phyloP scores from a whole-genome alignment of 768 basidiomycete species.

The Boletales sp. region DNA sequence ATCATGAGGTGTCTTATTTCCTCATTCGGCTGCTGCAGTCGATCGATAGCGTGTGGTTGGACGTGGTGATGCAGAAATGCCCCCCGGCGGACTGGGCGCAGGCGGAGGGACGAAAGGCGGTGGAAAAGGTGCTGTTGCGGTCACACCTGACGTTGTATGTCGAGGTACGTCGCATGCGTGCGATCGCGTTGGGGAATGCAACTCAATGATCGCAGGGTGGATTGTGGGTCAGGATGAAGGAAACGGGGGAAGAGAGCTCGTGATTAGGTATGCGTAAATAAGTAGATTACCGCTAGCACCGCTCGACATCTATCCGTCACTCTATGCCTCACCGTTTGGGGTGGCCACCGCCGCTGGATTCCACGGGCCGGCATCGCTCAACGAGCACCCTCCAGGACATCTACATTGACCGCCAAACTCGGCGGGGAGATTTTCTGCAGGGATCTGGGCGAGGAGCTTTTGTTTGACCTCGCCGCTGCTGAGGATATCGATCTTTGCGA shows the following conservation, averaged over 20 bases:
- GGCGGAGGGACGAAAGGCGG: conserved; percentile 33
- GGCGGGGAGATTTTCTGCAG: conserved; percentile 75
- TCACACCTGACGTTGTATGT: conserved; percentile 54
- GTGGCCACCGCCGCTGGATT: conserved; percentile 35
- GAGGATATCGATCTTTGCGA: conserved; percentile 89
- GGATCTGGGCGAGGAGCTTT: conserved; percentile 78
- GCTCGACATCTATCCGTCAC: conserved; percentile 16
- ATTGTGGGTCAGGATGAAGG: conserved; percentile 27
- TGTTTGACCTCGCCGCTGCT: conserved; percentile 65
- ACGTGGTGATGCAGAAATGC: conserved; percentile 41
- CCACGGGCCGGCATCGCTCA: conserved; percentile 94
- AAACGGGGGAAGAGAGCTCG: no score
- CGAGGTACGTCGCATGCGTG: conserved; percentile 30
- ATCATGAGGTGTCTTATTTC: conserved; percentile 63
- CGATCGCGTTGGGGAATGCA: background rate
- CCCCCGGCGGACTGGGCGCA: conserved; percentile 46
- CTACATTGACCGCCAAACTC: conserved; percentile 82
- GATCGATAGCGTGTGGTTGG: conserved; percentile 46
- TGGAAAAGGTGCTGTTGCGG: conserved; percentile 44
- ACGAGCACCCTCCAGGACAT: conserved; percentile 76
- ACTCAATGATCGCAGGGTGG: conserved; percentile 15
- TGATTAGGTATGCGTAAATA: conserved; percentile 30
- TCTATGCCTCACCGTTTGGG: conserved; percentile 13
- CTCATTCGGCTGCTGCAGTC: conserved; percentile 56
- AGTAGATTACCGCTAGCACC: conserved; percentile 24